Evolutionary conservation across 805 yeast genomes (phyloP).

Genomic region (Lipomyces sp.): DNA sequence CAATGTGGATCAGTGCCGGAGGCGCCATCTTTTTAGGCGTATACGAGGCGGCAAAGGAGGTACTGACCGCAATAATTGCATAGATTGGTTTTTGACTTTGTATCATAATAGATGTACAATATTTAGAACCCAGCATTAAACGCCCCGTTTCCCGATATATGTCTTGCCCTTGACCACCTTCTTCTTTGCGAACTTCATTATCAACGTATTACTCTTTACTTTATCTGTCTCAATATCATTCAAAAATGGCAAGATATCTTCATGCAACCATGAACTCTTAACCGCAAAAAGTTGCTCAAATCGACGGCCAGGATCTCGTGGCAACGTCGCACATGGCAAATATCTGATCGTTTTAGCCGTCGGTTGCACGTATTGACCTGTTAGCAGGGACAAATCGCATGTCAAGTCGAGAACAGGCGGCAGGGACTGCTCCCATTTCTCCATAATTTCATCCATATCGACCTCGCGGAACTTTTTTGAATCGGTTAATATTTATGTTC

Average conservation of each 20-base stretch:
- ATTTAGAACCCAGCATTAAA: background rate
- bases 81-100: background rate
- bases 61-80: background rate
- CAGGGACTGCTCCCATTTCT: conserved; percentile 46
- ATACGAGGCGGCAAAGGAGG: conserved; percentile 62
- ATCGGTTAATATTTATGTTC: conserved; percentile 46
- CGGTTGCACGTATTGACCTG: conserved; percentile 62
- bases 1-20: conserved; percentile 97
- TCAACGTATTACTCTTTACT: conserved; percentile 60
- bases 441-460: conserved; percentile 34
- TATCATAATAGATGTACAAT: background rate
- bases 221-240: conserved; percentile 61
- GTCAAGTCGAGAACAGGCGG: conserved; percentile 60
- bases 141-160: conserved; percentile 33
- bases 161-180: conserved; percentile 44
- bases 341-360: conserved; percentile 54
- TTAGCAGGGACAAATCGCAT: conserved; percentile 58
- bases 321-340: conserved; percentile 54
- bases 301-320: conserved; percentile 55
- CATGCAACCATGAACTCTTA: conserved; percentile 65
- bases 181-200: conserved; percentile 66
- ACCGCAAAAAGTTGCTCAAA: conserved; percentile 58
- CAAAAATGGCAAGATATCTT: conserved; percentile 67
- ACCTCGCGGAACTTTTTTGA: conserved; percentile 10
- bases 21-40: conserved; percentile 97